These are phyloP conservation scores for Antrodiella citrinella DNA, from an alignment of 768 basidiomycete genomes.

Conservation along the genomic window DNA sequence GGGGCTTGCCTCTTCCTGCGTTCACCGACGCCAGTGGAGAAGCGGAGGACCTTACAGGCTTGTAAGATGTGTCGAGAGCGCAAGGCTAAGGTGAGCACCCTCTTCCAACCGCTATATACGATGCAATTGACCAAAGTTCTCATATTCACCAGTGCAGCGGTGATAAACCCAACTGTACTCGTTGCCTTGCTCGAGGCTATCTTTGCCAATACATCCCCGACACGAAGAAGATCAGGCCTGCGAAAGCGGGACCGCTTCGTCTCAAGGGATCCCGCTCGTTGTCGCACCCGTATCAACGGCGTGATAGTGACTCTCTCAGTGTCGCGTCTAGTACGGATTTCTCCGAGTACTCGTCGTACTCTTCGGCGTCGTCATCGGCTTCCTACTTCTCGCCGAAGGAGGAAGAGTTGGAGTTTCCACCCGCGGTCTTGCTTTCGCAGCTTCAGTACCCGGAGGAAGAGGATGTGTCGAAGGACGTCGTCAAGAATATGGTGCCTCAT, in stretches of 20 bases:
- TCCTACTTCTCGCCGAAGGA: neutral
- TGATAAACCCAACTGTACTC: slow-evolving; percentile 26
- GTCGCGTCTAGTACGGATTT: neutral
- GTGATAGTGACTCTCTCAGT: neutral
- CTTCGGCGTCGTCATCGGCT: neutral
- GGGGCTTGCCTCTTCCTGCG: slow-evolving; percentile 31
- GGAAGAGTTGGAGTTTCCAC: neutral
- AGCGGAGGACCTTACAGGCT: slow-evolving; percentile 28
- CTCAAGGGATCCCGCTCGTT: neutral
- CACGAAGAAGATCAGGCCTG: neutral
- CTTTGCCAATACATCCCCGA: slow-evolving; percentile 26
- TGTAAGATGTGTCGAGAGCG: slow-evolving; percentile 32
- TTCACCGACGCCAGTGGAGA: slow-evolving; percentile 30
- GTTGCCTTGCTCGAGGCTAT: slow-evolving; percentile 27
- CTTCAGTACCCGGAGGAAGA: neutral
- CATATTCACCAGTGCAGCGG: slow-evolving; percentile 25
- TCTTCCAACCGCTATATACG: neutral
- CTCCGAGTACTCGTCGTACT: neutral
- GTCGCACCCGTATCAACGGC: neutral
- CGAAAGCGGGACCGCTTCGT: neutral
- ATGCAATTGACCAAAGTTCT: slow-evolving; percentile 1
- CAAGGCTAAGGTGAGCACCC: slow-evolving; percentile 29
- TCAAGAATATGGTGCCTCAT: neutral
- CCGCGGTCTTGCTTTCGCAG: neutral
- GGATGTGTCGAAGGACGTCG: too few species aligned